Conservation (phyloP, 192 early-diverging fungal genomes). For the Umbelopsis vinacea region DNA sequence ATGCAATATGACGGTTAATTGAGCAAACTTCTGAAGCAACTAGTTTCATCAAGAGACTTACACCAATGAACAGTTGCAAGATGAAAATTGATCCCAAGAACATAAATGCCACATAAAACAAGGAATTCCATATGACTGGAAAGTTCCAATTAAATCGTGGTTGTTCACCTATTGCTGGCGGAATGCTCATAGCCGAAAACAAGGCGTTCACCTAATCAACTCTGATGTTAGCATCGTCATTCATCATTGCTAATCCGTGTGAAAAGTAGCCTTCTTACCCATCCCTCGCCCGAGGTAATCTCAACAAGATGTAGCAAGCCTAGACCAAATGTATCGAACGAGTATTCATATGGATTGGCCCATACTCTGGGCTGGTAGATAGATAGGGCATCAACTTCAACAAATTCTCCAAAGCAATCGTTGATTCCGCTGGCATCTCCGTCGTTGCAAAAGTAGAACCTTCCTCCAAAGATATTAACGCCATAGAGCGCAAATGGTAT, state of each 20-base stretch:
- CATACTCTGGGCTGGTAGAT: slow-evolving; percentile 29
- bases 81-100: slow-evolving; percentile 33
- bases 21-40: background rate
- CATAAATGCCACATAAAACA: slow-evolving; percentile 36
- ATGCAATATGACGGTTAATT: background rate
- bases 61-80: slow-evolving; percentile 39
- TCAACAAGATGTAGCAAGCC: slow-evolving; percentile 30
- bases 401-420: slow-evolving; percentile 27
- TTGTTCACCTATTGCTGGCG: background rate
- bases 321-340: slow-evolving; percentile 28
- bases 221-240: background rate
- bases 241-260: background rate
- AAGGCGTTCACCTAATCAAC: slow-evolving; percentile 22
- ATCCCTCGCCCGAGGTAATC: slow-evolving; percentile 36
- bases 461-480: slow-evolving; percentile 27
- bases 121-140: slow-evolving; percentile 20
- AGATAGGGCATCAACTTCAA: background rate
- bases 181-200: slow-evolving; percentile 35
- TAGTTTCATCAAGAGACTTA: slow-evolving; percentile 3
- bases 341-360: slow-evolving; percentile 34
- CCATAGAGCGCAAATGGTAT: slow-evolving; percentile 41
- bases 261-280: slow-evolving; percentile 14
- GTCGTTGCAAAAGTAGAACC: slow-evolving; percentile 32
- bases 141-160: slow-evolving; percentile 28
- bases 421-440: background rate